phyloP scores from a whole-genome alignment of 164 flowering plant genomes.

The Sedum album region DNA sequence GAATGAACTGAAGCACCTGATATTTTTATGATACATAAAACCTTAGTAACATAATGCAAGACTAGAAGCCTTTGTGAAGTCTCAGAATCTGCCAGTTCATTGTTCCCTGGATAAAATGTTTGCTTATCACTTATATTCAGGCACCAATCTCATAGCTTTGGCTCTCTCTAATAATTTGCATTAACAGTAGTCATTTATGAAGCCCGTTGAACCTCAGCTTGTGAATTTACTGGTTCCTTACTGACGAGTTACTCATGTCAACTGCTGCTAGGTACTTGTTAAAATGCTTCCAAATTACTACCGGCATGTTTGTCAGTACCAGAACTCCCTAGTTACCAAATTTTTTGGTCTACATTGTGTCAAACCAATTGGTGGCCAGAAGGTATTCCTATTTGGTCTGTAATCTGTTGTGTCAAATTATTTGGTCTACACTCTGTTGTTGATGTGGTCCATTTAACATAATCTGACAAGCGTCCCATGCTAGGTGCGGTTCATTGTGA shows the following conservation, averaged over 20 bases:
- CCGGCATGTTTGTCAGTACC: constrained; percentile 53
- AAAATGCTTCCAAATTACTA: constrained; percentile 81
- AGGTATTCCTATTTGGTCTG: constrained; percentile 31
- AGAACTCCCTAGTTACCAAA: constrained; percentile 69
- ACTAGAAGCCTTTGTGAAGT: not conserved
- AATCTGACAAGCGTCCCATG: constrained; percentile 10
- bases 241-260: not conserved
- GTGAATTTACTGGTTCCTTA: not conserved
- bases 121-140: not conserved
- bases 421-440: not conserved
- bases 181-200: not conserved
- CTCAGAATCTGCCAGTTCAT: not conserved
- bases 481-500: constrained; percentile 75
- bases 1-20: not conserved
- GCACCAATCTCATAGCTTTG: not conserved
- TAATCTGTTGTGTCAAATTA: not conserved
- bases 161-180: not conserved
- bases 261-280: constrained; percentile 46
- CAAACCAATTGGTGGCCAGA: constrained; percentile 76
- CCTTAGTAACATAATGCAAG: too few relatives aligned
- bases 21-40: too few relatives aligned
- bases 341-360: constrained; percentile 86
- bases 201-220: not conserved
- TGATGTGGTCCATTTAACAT: not conserved
- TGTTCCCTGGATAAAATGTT: not conserved